These are phyloP conservation scores for Magnolia sinica DNA, from an alignment of 164 flowering plant species.

Conservation along the genomic window DNA sequence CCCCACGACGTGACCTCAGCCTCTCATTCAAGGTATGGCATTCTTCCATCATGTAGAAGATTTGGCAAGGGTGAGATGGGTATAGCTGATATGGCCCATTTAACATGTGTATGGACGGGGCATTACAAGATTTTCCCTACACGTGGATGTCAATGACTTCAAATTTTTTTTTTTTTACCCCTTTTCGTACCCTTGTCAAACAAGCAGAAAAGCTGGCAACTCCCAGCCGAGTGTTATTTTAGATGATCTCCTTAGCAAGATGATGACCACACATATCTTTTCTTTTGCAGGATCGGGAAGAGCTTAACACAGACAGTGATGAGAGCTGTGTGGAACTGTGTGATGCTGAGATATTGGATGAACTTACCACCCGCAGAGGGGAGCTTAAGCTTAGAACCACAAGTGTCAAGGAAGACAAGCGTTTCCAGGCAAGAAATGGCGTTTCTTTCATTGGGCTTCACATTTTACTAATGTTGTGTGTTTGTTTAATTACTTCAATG, in stretches of 20 bases:
- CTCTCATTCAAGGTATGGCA: constrained; percentile 35
- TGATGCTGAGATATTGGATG: constrained; percentile 74
- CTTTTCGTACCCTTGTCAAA: no score
- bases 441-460: not conserved
- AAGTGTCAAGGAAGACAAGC: constrained; percentile 38
- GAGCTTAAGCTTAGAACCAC: constrained; percentile 62
- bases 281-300: constrained; percentile 32
- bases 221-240: no score
- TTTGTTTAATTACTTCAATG: not conserved
- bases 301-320: constrained; percentile 13
- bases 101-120: not conserved
- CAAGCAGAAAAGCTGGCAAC: no score
- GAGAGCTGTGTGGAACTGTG: constrained; percentile 29
- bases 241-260: not conserved
- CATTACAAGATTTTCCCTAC: not conserved
- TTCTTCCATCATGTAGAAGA: not conserved
- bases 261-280: not conserved
- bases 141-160: not conserved
- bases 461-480: not conserved
- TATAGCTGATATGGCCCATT: not conserved
- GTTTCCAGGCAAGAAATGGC: constrained; percentile 20
- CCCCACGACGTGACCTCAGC: constrained; percentile 30
- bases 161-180: no score
- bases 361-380: constrained; percentile 71
- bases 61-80: no score